A percentile compares a stretch with the other conserved stretches of the same genome.
phyloP scores from a whole-genome alignment of 208 protist genomes.

The Jaenimonas drosophilae region DNA sequence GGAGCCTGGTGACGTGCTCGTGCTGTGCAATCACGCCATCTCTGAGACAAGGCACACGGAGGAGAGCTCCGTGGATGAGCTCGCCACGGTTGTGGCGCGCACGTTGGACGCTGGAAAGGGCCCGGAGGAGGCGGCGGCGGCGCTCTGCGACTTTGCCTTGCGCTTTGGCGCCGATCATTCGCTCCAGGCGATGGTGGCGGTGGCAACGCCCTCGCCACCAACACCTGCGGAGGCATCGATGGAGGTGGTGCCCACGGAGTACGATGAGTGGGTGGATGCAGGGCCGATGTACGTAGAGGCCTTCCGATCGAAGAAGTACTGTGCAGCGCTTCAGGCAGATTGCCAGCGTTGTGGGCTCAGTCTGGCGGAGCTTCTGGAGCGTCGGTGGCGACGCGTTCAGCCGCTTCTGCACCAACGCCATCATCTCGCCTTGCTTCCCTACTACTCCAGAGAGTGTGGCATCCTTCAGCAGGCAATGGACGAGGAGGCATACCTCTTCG shows the following conservation, averaged over 20 bases:
- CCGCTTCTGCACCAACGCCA: conserved; percentile 36
- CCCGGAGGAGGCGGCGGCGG: conserved; percentile 42
- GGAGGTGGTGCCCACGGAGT: too few relatives aligned
- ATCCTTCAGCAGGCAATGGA: conserved; percentile 68
- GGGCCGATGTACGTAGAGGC: conserved; percentile 63
- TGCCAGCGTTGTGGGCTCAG: conserved; percentile 46
- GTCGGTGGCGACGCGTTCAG: conserved; percentile 46
- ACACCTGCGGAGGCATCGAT: not conserved
- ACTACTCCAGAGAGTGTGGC: conserved; percentile 59
- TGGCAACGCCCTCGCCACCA: conserved; percentile 10
- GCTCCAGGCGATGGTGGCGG: conserved; percentile 65
- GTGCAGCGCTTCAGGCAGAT: conserved; percentile 26
- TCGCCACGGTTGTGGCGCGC: conserved; percentile 49
- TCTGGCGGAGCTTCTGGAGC: conserved; percentile 30
- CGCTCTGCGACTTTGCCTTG: conserved; percentile 69
- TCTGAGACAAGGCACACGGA: conserved; percentile 56
- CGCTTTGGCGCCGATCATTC: conserved; percentile 63
- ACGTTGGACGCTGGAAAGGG: conserved; percentile 20
- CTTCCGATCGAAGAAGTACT: conserved; percentile 26
- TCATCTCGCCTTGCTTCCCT: conserved; percentile 22
- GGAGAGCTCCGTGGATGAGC: conserved; percentile 63
- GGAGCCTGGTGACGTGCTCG: conserved; percentile 58
- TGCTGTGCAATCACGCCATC: conserved; percentile 61
- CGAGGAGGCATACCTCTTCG: conserved; percentile 63
- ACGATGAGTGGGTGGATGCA: conserved; percentile 42